Base-by-base conservation (phyloP, 345 rosid genomes). In the Salix suchowensis region DNA sequence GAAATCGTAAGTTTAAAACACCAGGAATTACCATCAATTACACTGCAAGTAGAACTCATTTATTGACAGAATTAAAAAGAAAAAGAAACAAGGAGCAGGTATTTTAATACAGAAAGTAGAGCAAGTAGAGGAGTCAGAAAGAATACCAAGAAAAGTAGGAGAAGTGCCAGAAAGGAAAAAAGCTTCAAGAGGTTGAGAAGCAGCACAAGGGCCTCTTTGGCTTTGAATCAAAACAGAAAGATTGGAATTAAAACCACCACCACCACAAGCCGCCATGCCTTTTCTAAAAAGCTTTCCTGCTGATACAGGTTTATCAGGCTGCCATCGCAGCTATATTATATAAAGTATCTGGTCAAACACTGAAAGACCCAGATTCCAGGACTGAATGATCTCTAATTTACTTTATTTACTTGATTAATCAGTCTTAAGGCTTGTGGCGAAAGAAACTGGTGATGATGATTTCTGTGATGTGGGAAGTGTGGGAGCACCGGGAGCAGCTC, bases 361-460 rank as follows among this genome's bases (percentile, higher is more conserved):
- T 30, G 3, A 65, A 65, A 34, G 40, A n/a, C 60, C 40, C 52
- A 19, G 70, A 71, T 34, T 61, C 75, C 64, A 61, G 23, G 61
- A 70, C 58, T 46, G 70, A 36, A 24, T 14, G 30, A 55, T 19
- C 73, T 75, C 46, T 30, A 4, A 44, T 67, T 67, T 32, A 10
- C 64, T 0, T 6, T 26, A 2, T 21, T 32, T 2, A 16, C 19
- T 24, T 60, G 24, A 14, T n/a, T 10, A 15, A 21, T 23, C 30
- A 24, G 34, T 71, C 50, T n/a, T 83, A 88, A 40, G 79, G 39
- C 84, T 91, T 89, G 61, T 89, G 96, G 80, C 96, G 96, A 70
- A 91, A 89, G 84, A 91, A 91, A 83, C 96, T 91, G 81, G 96
- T 91, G 83, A 87, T 88, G 86, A 89, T 88, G 82, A 91, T 87